A percentile compares a stretch with the other conserved stretches of the same genome.
Evolutionary conservation across 2,329 filamentous ascomycete species (phyloP).

Genomic region (Ophiocordyceps australis): DNA sequence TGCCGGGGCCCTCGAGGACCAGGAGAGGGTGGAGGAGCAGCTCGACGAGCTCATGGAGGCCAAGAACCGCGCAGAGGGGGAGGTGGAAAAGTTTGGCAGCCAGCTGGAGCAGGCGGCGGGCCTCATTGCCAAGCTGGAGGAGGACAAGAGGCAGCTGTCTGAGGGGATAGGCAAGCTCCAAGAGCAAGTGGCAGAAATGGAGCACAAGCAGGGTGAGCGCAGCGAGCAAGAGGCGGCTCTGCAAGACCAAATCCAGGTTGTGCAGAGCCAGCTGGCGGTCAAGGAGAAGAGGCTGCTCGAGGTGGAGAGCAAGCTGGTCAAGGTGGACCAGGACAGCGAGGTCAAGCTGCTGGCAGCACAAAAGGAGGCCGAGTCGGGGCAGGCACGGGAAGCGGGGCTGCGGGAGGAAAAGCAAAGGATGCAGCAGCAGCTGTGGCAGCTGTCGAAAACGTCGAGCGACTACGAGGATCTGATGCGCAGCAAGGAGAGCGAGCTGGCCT

Average conservation of each 20-base stretch:
- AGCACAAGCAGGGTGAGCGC: conserved; percentile 51
- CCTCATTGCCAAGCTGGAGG: conserved; percentile 71
- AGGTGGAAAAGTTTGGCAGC: conserved; percentile 58
- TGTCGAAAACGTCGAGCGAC: conserved; percentile 82
- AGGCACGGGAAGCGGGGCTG: conserved; percentile 58
- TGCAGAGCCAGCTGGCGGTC: conserved; percentile 73
- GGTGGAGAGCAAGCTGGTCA: conserved; percentile 65
- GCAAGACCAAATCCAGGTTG: conserved; percentile 71
- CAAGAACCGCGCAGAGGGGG: conserved; percentile 75
- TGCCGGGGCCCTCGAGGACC: conserved; percentile 78
- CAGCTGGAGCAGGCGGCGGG: conserved; percentile 85
- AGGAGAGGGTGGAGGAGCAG: conserved; percentile 86
- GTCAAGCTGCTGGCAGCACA: conserved; percentile 61
- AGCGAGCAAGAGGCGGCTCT: conserved; percentile 61
- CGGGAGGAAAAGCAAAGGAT: conserved; percentile 65
- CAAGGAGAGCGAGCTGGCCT: conserved; percentile 82
- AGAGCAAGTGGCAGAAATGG: conserved; percentile 48
- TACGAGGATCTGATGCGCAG: conserved; percentile 87
- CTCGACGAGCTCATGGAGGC: conserved; percentile 75
- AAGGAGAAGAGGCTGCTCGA: conserved; percentile 86
- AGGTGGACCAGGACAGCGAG: conserved; percentile 76
- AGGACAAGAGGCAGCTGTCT: conserved; percentile 64
- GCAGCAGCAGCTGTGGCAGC: conserved; percentile 67
- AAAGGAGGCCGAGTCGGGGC: conserved; percentile 62
- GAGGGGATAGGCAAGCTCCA: conserved; percentile 53